Evolutionary conservation across 2,329 filamentous ascomycete genomes (phyloP).

Genomic region (Pseudogymnoascus sp.): DNA sequence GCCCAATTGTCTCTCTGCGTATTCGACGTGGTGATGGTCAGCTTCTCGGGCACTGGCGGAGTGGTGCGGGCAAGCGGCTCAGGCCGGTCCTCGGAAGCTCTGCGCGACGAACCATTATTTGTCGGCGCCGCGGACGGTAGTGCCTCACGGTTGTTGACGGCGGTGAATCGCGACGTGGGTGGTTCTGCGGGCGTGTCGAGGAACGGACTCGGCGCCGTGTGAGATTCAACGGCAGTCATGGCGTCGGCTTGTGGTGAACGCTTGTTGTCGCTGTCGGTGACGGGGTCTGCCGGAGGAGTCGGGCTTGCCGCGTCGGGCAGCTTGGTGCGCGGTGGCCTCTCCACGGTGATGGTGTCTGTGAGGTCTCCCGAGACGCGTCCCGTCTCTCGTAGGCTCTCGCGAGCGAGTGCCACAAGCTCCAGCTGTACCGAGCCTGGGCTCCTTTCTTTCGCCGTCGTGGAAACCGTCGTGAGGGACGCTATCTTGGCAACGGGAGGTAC

Average conservation of each 20-base stretch:
- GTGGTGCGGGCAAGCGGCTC: constrained; percentile 15
- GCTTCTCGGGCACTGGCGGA: constrained; percentile 26
- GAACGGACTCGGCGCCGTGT: constrained; percentile 4
- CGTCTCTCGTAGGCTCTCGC: constrained; percentile 1
- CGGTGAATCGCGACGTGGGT: constrained; percentile 27
- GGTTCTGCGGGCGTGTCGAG: constrained; percentile 17
- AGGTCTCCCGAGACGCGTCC: not conserved
- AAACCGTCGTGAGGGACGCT: not conserved
- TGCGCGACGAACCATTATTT: constrained; percentile 16
- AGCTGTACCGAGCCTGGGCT: not conserved
- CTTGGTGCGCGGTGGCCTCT: constrained; percentile 12
- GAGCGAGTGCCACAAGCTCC: constrained; percentile 9
- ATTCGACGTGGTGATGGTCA: constrained; percentile 24
- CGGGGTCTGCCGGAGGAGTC: not conserved
- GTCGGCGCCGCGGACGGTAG: constrained; percentile 9
- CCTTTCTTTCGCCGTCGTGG: constrained; percentile 9
- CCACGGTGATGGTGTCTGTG: not conserved
- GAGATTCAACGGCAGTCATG: constrained; percentile 9
- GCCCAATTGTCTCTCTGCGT: constrained; percentile 25
- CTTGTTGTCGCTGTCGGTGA: constrained; percentile 13
- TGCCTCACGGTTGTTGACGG: constrained; percentile 26
- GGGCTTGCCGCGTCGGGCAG: constrained; percentile 10
- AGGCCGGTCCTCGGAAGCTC: constrained; percentile 22
- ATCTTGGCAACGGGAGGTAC: not conserved
- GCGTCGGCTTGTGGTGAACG: constrained; percentile 2